Evolutionary conservation across 2,329 filamentous ascomycete genomes (phyloP), one percentile per base, ranked within the genome.

Genomic region (Penicillium corylophilum): DNA sequence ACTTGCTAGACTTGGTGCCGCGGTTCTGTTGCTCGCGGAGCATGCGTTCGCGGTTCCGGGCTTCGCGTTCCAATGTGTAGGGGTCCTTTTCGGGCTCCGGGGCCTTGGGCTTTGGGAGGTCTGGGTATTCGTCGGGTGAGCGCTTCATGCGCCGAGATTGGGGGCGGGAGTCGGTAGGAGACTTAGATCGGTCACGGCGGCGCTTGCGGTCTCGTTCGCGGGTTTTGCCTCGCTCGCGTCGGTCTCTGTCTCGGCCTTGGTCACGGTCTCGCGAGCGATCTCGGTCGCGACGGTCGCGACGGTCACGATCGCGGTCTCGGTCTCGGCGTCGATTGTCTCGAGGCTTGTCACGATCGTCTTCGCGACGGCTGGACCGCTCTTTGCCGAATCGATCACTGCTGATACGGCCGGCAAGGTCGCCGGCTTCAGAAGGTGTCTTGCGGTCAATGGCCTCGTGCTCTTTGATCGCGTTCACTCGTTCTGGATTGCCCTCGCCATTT

Each of bases 31-130:
- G 78, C 64, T 88, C 86, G 56, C 82, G 84, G 38, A 89, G 67
- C 49, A 82, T 74, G 7, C 82, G 77, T 70, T 93, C 88, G 13
- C 73, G 69, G 41, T 78, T 76, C 58, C 90, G 77, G 47, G 82
- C 78, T 54, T 87, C 86, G 60, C 89, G 90, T 68, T 93, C 89
- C 46, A 87, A 80, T 36, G 88, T 90, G 65, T 90, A 65, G 77
- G 83, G 62, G 81, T 92, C 83, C 85, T 90, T 75, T 29, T 74
- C 69, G 1, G 65, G 60, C 22, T 65, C 64, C 4, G 62, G 46
- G 20, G 44, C 40, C 24, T 57, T 55, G 31, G 60, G 53, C 24
- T 51, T 28, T 10, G 39, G 42, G 23, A 28, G 55, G 50, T 63
- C 63, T 10, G 61, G 61, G 29, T 57, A 56, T 33, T 60, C 56